A percentile compares a stretch with the other conserved stretches of the same genome.
Conservation (phyloP, 139 green algal species). For the Dunaliella sp. region DNA sequence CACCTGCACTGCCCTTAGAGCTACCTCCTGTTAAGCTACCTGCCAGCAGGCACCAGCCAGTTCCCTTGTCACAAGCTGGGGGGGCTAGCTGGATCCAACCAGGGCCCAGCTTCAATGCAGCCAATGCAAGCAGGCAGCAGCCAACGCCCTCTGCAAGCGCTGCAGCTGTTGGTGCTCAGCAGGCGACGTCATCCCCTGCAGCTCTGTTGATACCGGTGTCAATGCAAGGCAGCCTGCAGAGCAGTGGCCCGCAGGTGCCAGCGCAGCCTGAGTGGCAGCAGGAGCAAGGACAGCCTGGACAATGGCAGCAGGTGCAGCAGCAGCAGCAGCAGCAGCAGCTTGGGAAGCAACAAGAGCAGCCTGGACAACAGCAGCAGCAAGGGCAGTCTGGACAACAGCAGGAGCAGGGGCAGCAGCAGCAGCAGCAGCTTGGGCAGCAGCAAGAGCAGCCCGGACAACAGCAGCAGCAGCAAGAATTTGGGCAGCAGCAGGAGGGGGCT, state of each 20-base stretch:
- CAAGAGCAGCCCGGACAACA: too few species aligned
- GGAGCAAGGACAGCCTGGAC: neutral
- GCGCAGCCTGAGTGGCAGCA: neutral
- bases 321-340: neutral
- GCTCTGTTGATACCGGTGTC: neutral
- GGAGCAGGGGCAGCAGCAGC: neutral
- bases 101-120: too few species aligned
- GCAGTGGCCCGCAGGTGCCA: too few species aligned
- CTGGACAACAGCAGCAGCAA: neutral
- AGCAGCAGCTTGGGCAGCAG: too few species aligned
- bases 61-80: neutral
- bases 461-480: too few species aligned
- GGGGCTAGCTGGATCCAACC: too few species aligned
- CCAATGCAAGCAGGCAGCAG: too few species aligned
- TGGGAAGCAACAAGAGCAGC: neutral
- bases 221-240: neutral
- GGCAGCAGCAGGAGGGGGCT: too few species aligned
- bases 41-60: too few species aligned
- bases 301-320: neutral
- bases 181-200: neutral
- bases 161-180: neutral
- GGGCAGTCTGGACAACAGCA: neutral
- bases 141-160: neutral
- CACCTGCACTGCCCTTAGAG: neutral
- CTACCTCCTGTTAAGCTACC: too few species aligned